Conservation (phyloP, 2,329 filamentous ascomycete genomes). For the Pseudocercospora cruenta region DNA sequence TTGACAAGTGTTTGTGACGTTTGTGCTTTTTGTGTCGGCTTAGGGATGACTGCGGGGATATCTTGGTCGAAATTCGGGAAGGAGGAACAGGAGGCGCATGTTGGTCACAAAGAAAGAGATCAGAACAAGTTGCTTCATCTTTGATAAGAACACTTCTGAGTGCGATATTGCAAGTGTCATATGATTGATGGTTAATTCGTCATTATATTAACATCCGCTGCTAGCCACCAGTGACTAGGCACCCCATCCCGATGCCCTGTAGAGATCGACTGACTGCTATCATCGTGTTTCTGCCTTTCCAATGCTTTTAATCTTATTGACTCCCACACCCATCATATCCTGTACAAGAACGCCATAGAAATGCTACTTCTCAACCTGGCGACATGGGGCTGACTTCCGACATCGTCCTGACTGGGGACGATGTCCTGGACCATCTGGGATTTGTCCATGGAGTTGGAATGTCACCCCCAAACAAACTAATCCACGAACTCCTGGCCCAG, state of each 20-base stretch:
- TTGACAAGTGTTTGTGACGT: background rate
- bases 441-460: background rate
- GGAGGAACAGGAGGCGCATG: background rate
- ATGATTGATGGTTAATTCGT: conserved; percentile 1
- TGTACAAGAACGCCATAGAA: conserved; percentile 5
- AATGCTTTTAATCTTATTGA: background rate
- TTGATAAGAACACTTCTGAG: no score
- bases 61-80: background rate
- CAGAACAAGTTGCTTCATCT: background rate
- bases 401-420: background rate
- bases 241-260: background rate
- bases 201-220: conserved; percentile 13
- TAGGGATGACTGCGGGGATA: background rate
- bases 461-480: background rate
- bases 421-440: background rate
- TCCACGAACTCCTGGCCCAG: conserved; percentile 4
- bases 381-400: background rate
- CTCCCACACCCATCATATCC: background rate
- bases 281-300: background rate
- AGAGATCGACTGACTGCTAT: conserved; percentile 4
- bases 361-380: background rate
- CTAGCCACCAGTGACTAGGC: conserved; percentile 3
- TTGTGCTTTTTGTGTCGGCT: background rate
- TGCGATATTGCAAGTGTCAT: conserved; percentile 6
- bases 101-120: background rate